Evolutionary conservation across 2,329 filamentous ascomycete genomes (phyloP).

Genomic region (Thermoascus crustaceus): DNA sequence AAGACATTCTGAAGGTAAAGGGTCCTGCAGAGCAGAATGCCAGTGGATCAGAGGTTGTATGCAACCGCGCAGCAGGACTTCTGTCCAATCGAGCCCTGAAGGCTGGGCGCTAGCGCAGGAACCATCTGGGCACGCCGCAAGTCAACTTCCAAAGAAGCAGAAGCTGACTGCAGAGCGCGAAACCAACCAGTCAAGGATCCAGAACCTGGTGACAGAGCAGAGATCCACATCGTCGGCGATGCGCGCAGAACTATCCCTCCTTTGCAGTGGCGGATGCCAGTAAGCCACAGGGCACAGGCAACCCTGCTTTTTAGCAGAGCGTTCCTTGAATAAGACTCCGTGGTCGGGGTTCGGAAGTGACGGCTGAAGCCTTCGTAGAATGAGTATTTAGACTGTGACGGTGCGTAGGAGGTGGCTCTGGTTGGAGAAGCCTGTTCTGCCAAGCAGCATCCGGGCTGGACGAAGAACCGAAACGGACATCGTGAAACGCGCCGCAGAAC

Average conservation of each 20-base stretch:
- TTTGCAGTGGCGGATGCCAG: no score
- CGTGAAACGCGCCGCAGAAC: background rate
- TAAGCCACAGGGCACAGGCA: no score
- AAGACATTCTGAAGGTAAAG: conserved; percentile 14
- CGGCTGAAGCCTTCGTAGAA: no score
- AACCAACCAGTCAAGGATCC: background rate
- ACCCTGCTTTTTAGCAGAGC: no score
- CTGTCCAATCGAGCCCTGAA: background rate
- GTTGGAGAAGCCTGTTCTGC: background rate
- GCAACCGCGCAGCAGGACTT: background rate
- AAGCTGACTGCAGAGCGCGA: background rate
- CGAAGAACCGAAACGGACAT: background rate
- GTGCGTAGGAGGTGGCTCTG: no score
- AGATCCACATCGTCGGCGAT: background rate
- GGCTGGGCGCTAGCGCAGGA: conserved; percentile 15
- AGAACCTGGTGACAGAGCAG: conserved; percentile 1
- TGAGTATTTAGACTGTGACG: no score
- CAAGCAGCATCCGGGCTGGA: background rate
- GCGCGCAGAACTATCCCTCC: background rate
- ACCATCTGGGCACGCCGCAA: conserved; percentile 9
- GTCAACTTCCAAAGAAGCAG: background rate
- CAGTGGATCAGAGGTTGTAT: background rate
- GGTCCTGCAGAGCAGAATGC: background rate
- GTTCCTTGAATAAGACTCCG: no score
- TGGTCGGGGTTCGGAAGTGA: background rate